Percentiles rank a stretch among this genome's conserved stretches.
Conservation (phyloP, 2,329 filamentous ascomycete species). For the Fusarium pseudoanthophilum region DNA sequence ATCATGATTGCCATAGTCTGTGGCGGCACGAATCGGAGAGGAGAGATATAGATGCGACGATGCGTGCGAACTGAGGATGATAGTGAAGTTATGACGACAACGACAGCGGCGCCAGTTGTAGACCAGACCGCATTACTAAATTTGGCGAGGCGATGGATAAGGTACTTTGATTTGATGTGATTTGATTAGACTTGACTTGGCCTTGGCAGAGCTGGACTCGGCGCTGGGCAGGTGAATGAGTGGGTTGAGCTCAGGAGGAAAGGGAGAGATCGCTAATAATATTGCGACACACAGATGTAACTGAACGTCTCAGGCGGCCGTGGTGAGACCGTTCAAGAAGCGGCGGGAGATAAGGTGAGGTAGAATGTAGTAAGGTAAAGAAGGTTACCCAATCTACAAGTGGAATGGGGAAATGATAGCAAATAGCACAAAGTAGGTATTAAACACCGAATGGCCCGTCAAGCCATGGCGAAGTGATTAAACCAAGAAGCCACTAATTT, state of each 20-base stretch:
- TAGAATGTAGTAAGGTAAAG: neutral
- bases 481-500: neutral
- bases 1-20: slow-evolving; percentile 38
- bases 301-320: slow-evolving; percentile 1
- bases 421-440: neutral
- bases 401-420: neutral
- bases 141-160: neutral
- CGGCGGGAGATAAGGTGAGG: neutral
- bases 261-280: neutral
- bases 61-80: neutral
- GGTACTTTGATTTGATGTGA: neutral
- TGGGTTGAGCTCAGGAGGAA: neutral
- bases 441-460: neutral
- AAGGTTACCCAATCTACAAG: neutral
- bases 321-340: slow-evolving; percentile 4
- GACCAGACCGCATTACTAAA: slow-evolving; percentile 17
- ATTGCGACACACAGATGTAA: neutral
- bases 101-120: neutral
- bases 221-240: neutral
- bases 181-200: neutral
- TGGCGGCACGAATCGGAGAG: slow-evolving; percentile 13
- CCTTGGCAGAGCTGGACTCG: neutral
- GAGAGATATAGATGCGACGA: neutral
- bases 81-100: slow-evolving; percentile 27
- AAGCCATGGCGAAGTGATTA: neutral